Base-by-base conservation (phyloP, 1,284 basidiomycete species). In the Ceratobasidium sp. region DNA sequence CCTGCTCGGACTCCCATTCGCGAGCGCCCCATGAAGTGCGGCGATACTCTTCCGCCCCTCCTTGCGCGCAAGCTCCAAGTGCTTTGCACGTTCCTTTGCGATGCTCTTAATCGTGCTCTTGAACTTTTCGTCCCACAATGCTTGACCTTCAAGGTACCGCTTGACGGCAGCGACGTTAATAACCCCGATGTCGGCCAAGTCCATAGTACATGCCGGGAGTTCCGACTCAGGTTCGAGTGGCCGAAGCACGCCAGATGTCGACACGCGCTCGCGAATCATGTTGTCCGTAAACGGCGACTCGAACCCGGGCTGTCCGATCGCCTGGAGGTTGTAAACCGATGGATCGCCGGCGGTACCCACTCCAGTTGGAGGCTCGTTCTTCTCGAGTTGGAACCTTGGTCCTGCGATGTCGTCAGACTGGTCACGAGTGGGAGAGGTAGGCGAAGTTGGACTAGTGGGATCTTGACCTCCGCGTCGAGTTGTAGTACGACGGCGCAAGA, bases 251-350 rank as follows among this genome's bases (percentile, higher is more conserved):
- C 97, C 97, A 23, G 85, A 84, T 2, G 90, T 89, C 21, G 91
- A 89, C 23, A 98, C 89, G 12, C 97, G 88, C 80, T 98, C 96
- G 39, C 96, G 87, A 74, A 98, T 93, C 87, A 92, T 91, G 67
- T 84, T 81, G 71, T 83, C 82, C 67, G 78, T 77, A 74, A 79
- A 75, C 2, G 72, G 72, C 16, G 74, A 76, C n/a, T 55, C 46
- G 55, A 52, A 69, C 1, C 53, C 41, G 10, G 43, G 21, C 16
- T n/a, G 23, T 81, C 85, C 78, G 75, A 89, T 88, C 72, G 84
- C 78, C 16, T 82, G 81, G 26, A 82, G 81, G 5, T 78, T 77
- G 76, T 94, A 93, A 0, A 92, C 82, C 0, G 79, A 79, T 0
- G 86, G 80, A 76, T 93, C 87, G 0, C 93, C 94, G 10, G 93